Evolutionary conservation across 2,329 filamentous ascomycete species (phyloP), one percentile per base, ranked within the genome.

Genomic region (Beauveria sp.): DNA sequence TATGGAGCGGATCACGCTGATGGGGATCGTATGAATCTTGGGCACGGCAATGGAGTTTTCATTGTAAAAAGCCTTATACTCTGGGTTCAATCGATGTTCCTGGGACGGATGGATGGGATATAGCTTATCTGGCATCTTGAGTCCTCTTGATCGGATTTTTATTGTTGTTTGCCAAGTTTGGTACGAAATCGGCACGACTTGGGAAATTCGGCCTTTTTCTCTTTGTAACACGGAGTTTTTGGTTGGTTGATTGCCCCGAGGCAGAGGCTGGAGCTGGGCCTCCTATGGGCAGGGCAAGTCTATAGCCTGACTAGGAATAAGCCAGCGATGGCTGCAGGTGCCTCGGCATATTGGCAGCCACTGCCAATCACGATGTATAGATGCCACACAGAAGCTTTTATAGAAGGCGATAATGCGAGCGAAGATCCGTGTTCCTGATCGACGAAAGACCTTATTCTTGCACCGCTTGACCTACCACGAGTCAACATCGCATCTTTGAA

Each of bases 51-150:
- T 57, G 22, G 26, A 7, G 46, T 26, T 12, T 38, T 22, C 38
- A 40, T 56, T 57, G 26, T 52, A 61, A 18, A 26, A 57, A 10
- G 45, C 60, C 38, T 50, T 50, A 38, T 45, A 61, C 45, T 61
- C 45, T 8, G 52, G 12, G 20, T 61, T 55, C 5, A 57, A 22
- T n/a, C 53, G 45, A 8, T 38, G 3, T 22, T 63, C 28, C n/a
- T 65, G 57, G 24, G 64, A 65, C 9, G 57, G 49, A 9, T 66
- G 65, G 26, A 66, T 56, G 18, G 63, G 59, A 9, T 64, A 63
- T 12, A 60, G 62, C n/a, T 63, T 60, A 1, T 62, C 88, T 18
- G 50, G 7, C 50, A 45, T 60, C 40, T 24, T 42, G 12, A 10
- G 7, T 24, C 5, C 6, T 5, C 22, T 16, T 20, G 3, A 10